Percentiles rank a stretch among this genome's conserved stretches.
Evolutionary conservation across 441 rosid genomes (phyloP).

Genomic region (Mallotus japonicus): DNA sequence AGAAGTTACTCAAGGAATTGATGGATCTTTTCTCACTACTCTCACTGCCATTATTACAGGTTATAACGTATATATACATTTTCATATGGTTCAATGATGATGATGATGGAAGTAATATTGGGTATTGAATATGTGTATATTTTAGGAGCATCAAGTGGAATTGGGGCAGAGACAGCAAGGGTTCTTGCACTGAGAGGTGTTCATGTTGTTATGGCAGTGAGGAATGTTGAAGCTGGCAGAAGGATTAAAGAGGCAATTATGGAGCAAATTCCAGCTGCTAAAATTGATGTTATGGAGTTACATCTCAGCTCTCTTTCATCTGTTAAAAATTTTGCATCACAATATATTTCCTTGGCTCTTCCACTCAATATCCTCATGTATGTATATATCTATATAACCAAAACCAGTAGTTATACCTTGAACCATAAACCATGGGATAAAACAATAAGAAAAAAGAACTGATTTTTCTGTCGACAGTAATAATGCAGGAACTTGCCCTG

Average conservation of each 20-base stretch:
- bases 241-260: constrained; percentile 27
- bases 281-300: constrained; percentile 37
- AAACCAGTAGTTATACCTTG: no score
- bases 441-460: no score
- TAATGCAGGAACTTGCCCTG: constrained; percentile 34
- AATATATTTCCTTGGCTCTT: constrained; percentile 27
- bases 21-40: constrained; percentile 49
- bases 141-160: constrained; percentile 47
- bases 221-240: constrained; percentile 29
- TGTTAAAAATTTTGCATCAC: constrained; percentile 29
- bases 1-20: constrained; percentile 50
- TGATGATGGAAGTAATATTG: no score
- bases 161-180: constrained; percentile 40
- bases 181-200: constrained; percentile 40
- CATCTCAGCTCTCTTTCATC: constrained; percentile 33
- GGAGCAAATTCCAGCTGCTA: constrained; percentile 25
- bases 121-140: not conserved
- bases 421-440: not conserved
- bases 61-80: constrained; percentile 1
- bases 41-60: constrained; percentile 47
- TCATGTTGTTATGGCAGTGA: constrained; percentile 30
- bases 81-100: no score
- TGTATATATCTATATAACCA: not conserved
- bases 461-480: constrained; percentile 23
- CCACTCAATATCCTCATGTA: constrained; percentile 38